Conservation (phyloP, 495 filamentous ascomycete genomes). For the Lasiosphaeriaceae sp. region DNA sequence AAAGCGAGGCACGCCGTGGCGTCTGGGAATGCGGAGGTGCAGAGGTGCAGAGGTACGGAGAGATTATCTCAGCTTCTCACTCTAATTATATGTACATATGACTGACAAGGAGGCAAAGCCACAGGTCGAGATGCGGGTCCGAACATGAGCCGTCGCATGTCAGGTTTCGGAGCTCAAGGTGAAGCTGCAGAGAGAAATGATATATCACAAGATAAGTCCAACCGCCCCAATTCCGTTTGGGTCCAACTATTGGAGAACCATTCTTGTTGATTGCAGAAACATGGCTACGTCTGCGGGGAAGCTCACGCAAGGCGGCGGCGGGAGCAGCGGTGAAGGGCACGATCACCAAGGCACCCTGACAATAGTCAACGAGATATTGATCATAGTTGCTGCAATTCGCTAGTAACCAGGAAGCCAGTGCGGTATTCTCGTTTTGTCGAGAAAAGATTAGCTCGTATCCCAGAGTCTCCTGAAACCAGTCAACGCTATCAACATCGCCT, state of each 20-base stretch:
- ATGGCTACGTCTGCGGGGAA: background rate
- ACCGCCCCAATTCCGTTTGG: background rate
- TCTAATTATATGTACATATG: background rate
- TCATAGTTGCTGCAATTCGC: background rate
- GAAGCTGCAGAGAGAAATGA: no score
- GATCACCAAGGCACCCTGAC: background rate
- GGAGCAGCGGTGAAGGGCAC: background rate
- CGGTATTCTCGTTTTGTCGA: background rate
- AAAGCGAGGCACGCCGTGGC: background rate
- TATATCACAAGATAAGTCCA: background rate
- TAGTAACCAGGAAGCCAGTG: background rate
- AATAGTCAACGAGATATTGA: background rate
- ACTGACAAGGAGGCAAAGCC: background rate
- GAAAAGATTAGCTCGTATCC: conserved; percentile 27
- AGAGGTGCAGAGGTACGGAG: background rate
- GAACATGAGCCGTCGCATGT: no score
- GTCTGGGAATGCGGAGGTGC: background rate
- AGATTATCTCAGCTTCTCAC: background rate
- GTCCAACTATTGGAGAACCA: background rate
- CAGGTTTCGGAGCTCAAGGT: no score
- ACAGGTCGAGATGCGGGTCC: background rate
- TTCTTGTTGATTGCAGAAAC: background rate
- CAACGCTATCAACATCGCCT: conserved; percentile 69
- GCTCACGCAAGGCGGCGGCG: background rate
- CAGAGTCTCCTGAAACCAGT: conserved; percentile 54